phyloP scores from a whole-genome alignment of 192 early-diverging fungal genomes.

The Lobosporangium transversale region DNA sequence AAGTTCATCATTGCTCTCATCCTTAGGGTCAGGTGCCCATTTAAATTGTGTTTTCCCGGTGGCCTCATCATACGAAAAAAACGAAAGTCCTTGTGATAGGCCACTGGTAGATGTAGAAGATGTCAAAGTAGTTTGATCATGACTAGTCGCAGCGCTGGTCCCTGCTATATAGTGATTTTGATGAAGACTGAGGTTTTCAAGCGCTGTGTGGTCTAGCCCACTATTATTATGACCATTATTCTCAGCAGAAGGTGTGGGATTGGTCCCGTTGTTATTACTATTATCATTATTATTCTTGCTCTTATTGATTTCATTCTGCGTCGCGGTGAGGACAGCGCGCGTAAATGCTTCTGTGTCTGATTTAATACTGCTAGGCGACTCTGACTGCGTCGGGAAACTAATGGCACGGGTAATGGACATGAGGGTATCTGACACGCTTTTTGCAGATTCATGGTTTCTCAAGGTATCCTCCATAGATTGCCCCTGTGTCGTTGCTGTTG shows the following conservation, averaged over 20 bases:
- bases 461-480: not conserved
- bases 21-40: constrained; percentile 1
- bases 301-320: constrained; percentile 21
- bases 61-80: constrained; percentile 34
- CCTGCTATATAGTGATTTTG: not conserved
- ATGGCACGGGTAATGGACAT: constrained; percentile 46
- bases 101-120: not conserved
- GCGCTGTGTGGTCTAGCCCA: constrained; percentile 6
- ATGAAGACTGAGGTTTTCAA: constrained; percentile 13
- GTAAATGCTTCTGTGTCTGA: constrained; percentile 31
- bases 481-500: not conserved
- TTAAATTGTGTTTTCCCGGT: constrained; percentile 44
- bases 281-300: constrained; percentile 6
- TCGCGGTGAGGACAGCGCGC: constrained; percentile 31
- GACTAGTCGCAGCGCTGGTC: not conserved
- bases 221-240: not conserved
- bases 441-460: constrained; percentile 7
- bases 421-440: constrained; percentile 19
- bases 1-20: not conserved
- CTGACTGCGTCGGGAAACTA: constrained; percentile 24
- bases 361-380: constrained; percentile 4
- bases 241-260: not conserved
- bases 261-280: not conserved
- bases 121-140: not conserved
- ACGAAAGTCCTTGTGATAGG: constrained; percentile 23